Evolutionary conservation across 1,284 basidiomycete genomes (phyloP).

Genomic region (Ustilago shanxiensis): DNA sequence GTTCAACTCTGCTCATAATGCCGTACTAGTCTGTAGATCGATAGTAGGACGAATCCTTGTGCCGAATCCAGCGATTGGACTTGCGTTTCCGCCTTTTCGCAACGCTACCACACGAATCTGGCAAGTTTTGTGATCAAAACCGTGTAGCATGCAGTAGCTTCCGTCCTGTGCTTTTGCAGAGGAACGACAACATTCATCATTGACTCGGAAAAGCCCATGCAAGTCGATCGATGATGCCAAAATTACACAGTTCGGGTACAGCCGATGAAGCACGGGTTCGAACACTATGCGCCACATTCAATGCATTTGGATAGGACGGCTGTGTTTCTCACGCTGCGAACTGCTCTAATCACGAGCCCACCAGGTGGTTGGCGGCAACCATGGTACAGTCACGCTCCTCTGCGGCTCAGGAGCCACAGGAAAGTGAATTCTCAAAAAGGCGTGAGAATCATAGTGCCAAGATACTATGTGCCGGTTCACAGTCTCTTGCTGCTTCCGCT

Average conservation of each 20-base stretch:
- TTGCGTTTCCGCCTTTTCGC: too few species aligned
- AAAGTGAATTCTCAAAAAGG: too few species aligned
- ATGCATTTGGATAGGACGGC: neutral
- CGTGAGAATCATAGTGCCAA: neutral
- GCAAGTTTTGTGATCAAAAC: too few species aligned
- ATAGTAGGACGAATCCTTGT: too few species aligned
- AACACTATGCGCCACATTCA: neutral
- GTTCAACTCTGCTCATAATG: too few species aligned
- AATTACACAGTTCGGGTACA: neutral
- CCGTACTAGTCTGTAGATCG: too few species aligned
- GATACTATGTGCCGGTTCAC: neutral
- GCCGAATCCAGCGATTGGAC: too few species aligned
- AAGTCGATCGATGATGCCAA: conserved; percentile 1
- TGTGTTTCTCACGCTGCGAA: neutral
- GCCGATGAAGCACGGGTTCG: neutral
- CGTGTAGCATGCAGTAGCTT: too few species aligned
- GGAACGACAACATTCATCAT: too few species aligned
- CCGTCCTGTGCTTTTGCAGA: too few species aligned
- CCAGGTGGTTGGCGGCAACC: neutral
- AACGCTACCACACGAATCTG: too few species aligned
- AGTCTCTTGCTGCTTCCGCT: neutral
- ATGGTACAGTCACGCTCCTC: neutral
- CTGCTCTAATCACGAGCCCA: neutral
- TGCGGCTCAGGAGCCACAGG: neutral
- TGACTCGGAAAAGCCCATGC: conserved; percentile 1